Evolutionary conservation across 495 filamentous ascomycete genomes (phyloP), one percentile per base, ranked within the genome.

Genomic region (Penicillium dipodomyicola): DNA sequence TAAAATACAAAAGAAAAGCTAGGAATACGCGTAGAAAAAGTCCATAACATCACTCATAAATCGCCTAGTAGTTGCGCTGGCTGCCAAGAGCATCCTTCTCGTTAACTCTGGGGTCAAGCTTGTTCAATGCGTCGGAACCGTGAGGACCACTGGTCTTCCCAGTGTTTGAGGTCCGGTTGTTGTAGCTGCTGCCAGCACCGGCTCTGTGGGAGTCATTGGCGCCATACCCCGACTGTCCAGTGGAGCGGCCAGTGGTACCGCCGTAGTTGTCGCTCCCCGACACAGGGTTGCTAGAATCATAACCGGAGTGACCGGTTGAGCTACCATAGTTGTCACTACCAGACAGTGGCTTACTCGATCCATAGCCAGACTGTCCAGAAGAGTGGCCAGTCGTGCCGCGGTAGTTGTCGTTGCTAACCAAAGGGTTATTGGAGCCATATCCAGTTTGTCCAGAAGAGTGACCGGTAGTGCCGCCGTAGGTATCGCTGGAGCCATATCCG

Each of bases 51-150:
- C 39, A 32, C 27, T 19, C 41, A 23, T 44, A 2, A 46, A 46
- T 47, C 5, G 32, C 23, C 22, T 54, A 54, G 32, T 47, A 54
- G 5, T 44, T 29, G 52, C 52, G 52, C 52, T 54, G 43, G 22
- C 25, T 39, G 32, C 9, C 8, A n/a, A 30, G 3, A 1, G 52
- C 2, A 3, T 46, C 22, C 8, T 54, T 20, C 3, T 39, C 32
- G 27, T 74, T 80, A 23, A 83, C 74, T 27, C 72, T 70, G 33
- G 83, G 83, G 60, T 84, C 81, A 10, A 68, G 57, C 63, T 79
- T 79, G 61, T 82, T 82, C 47, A 65, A 65, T 1, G 73, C 7
- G 17, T 72, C 71, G 15, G 67, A 69, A 10, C 62, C 49, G 44
- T 79, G 73, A 2, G 76, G 69, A 33, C 68, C 64, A 22, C 61